phyloP scores from a whole-genome alignment of 108 stramenopile species.

The Parietichytrium sp. region DNA sequence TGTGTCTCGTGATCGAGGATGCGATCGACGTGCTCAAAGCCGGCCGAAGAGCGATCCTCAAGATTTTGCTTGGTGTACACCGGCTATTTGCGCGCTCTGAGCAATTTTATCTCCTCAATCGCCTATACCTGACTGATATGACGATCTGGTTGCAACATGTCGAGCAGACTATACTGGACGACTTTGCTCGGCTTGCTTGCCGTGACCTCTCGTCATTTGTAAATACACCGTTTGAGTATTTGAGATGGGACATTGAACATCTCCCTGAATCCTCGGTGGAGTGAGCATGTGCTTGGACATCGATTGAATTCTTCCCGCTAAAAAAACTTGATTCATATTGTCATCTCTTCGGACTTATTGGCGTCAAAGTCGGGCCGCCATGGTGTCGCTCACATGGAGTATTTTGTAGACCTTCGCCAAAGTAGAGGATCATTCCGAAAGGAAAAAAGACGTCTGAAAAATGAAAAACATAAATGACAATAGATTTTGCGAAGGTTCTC shows the following conservation, averaged over 20 bases:
- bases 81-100: constrained; percentile 32
- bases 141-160: constrained; percentile 18
- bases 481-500: no score
- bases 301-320: no score
- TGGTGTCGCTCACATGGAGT: no score
- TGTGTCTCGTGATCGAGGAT: neutral
- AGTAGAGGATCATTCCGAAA: no score
- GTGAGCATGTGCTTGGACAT: no score
- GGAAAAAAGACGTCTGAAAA: no score
- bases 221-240: neutral
- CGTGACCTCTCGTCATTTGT: neutral
- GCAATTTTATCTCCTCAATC: constrained; percentile 21
- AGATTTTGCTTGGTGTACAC: constrained; percentile 28
- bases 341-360: no score
- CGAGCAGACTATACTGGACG: neutral
- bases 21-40: neutral
- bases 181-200: neutral
- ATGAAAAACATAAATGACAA: no score
- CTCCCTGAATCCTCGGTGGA: no score
- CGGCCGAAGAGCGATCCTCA: neutral
- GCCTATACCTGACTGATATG: constrained; percentile 28
- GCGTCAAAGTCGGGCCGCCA: no score
- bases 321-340: no score
- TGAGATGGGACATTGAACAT: constrained; percentile 10
- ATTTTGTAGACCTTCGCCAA: no score